Base-by-base conservation (phyloP, 2,329 filamentous ascomycete species). In the Cercospora sp. region DNA sequence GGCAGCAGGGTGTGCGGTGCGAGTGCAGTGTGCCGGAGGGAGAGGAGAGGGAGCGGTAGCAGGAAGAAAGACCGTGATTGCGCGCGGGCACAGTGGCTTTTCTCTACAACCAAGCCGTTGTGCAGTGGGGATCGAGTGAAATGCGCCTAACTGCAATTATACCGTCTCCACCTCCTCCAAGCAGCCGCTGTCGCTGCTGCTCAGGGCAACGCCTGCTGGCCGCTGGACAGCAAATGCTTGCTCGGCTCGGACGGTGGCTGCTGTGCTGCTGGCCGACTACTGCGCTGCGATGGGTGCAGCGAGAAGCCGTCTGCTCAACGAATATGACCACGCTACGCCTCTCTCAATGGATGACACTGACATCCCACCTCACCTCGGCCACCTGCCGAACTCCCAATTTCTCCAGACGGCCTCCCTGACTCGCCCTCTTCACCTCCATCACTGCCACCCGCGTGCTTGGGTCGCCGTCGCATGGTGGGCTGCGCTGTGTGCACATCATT, bases 141-240 rank as follows among this genome's bases (percentile, higher is more conserved):
- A 40, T 67, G 26, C 36, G 60, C 20, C 60, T 67, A 67, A 59
- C 65, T 64, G 65, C 65, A 67, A 68, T 64, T 53, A 61, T 33
- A 58, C 48, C n/a, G 48, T 65, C 57, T 68, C 66, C 57, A 65
- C 65, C 61, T 60, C 59, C 23, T 57, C 61, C 57, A 57, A 59
- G 57, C 45, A 28, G 57, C 65, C 60, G 57, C 63, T 60, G 48
- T 51, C 55, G 53, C 28, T 53, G 53, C 53, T 65, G 63, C 55
- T 20, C 61, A 64, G 42, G 57, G 60, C 57, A 51, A 55, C 57
- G 26, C n/a, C 60, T 57, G 53, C 53, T 57, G 64, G 51, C 1
- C 33, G 28, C 36, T 40, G 55, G 57, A 63, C 61, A 53, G 31
- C 20, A 65, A 33, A 59, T 55, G 59, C 63, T 63, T 68, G 63